A percentile compares a stretch with the other conserved stretches of the same genome.
Evolutionary conservation across 2,329 filamentous ascomycete species (phyloP).

Genomic region (Aschersonia sp.): DNA sequence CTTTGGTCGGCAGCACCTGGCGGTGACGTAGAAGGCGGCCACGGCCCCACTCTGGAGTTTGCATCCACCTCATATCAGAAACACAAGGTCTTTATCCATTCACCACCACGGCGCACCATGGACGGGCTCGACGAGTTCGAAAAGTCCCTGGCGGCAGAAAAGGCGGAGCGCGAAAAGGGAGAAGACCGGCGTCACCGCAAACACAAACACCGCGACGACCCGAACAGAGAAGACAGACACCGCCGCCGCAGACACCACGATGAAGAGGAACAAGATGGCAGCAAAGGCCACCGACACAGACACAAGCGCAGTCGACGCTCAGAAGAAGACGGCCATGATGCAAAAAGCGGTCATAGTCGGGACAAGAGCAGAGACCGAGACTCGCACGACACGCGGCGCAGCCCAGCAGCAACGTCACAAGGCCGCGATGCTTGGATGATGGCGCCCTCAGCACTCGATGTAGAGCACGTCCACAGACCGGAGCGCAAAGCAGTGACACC

Average conservation of each 20-base stretch:
- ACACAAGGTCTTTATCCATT: background rate
- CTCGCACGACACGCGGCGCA: background rate
- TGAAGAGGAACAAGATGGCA: constrained; percentile 15
- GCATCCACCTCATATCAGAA: too few species aligned
- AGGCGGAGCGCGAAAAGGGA: constrained; percentile 33
- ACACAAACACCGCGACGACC: constrained; percentile 32
- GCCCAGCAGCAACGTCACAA: background rate
- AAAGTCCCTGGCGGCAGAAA: constrained; percentile 55
- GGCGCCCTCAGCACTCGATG: constrained; percentile 62
- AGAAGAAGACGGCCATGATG: constrained; percentile 26
- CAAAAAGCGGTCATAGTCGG: constrained; percentile 14
- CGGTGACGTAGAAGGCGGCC: too few species aligned
- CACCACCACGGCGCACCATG: constrained; percentile 17
- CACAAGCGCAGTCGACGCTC: constrained; percentile 47
- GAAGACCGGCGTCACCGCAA: constrained; percentile 29
- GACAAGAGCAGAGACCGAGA: constrained; percentile 7
- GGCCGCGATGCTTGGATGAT: constrained; percentile 91
- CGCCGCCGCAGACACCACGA: constrained; percentile 17
- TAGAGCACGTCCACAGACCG: constrained; percentile 65
- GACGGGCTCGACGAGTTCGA: constrained; percentile 60
- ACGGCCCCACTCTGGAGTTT: too few species aligned
- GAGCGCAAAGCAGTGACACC: constrained; percentile 37
- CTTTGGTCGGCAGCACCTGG: too few species aligned
- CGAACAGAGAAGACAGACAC: constrained; percentile 16
- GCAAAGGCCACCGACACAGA: constrained; percentile 28